Base-by-base conservation (phyloP, 768 basidiomycete genomes). In the Auriculariales sp. region DNA sequence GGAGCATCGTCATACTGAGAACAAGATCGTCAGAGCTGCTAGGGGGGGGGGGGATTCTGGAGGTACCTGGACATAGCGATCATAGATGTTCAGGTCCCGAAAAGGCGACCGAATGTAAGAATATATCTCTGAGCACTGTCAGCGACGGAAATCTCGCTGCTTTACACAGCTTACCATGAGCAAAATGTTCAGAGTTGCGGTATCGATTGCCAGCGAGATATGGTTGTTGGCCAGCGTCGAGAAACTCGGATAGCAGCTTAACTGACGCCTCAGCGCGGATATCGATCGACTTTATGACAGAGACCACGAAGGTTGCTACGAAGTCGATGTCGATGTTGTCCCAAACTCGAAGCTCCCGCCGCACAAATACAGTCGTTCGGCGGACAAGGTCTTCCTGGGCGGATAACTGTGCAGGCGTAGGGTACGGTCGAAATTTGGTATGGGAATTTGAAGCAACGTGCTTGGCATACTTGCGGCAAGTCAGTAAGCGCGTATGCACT, bases 291-390 rank as follows among this genome's bases (percentile, higher is more conserved):
- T 90, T 89, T 80, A 97, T 89, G 57, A 97, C 69, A 2, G 90
- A 89, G 47, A 94, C 67, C 17, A 79, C 87, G 65, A 93, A 88
- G 2, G 81, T 85, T 11, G 87, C 91, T 49, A 97, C 71, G 63
- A 93, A 97, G 86, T 91, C 91, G 4, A 94, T 80, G 59, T 97
- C 92, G n/a, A 91, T 66, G 59, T 81, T 77, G 9, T 76, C 71
- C 92, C 92, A 97, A 3, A 94, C 84, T 46, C 77, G 78, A 35
- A 95, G 66, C 61, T 97, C 92, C 36, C 92, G 73, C 31, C 93
- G 73, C 10, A 95, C 61, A 58, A 94, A 97, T 12, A 71, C 71
- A 0, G 80, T 90, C 28, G 87, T 85, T 10, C 88, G 76, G 47
- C 76, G 77, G 45, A 89, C 72, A 7, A 83, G 68, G 55, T 87